Evolutionary conservation across 768 basidiomycete species (phyloP), one percentile per base, ranked within the genome.

Genomic region (Vishniacozyma victoriae): DNA sequence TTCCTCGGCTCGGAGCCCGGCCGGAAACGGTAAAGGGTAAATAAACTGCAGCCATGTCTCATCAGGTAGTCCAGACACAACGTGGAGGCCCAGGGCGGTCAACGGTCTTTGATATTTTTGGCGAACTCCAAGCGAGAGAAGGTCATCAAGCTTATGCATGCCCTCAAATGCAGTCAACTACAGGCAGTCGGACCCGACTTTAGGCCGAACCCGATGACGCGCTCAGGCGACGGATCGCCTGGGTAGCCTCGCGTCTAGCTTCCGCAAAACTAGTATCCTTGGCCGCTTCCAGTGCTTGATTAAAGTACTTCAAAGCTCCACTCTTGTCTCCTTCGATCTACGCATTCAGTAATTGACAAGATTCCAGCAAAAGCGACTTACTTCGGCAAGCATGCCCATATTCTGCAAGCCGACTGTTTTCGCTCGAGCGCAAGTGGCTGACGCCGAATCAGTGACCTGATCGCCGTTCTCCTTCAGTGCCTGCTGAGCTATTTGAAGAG

Each of bases 341-440:
- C 23, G 16, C 1, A 29, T n/a, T 15, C n/a, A 14, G 2, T 4
- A 27, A 11, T 1, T 7, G 29, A n/a, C 29, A 33, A 42, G 29
- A 23, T 9, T 31, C n/a, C n/a, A n/a, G n/a, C n/a, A n/a, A n/a
- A n/a, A n/a, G n/a, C 5, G 15, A 55, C 65, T 46, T 31, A 72
- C 70, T 57, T 72, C 70, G 16, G 65, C 54, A 18, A 72, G 44
- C 60, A 65, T 62, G 0, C 70, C 70, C 35, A 72, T 23, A 43
- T 72, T 70, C 37, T 59, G 64, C 36, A 68, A 47, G 1, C 50
- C 66, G 0, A 68, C 62, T 29, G 49, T 53, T 39, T 44, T 61
- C 15, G 70, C 68, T 23, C 57, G 40, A 13, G 47, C 44, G 50
- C 70, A 72, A 5, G 64, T 37, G 12, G 40, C 48, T 24, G 51